Base-by-base conservation (phyloP, 805 yeast genomes). In the Saccharomycopsis schoenii region DNA sequence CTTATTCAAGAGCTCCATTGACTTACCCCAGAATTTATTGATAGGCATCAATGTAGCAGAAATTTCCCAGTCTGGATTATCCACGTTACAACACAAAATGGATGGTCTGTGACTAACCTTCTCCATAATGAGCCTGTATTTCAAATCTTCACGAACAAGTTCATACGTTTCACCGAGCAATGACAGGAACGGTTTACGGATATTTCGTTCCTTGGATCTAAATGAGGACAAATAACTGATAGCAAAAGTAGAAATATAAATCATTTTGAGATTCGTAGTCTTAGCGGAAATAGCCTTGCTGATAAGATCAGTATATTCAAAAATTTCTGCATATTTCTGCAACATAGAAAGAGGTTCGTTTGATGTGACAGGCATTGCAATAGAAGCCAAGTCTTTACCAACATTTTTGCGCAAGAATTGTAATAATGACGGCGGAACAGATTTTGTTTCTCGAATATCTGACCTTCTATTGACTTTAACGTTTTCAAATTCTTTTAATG, bases 1-100 rank as follows among this genome's bases (percentile, higher is more conserved):
- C 54, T 80, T 83, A 65, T 89, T 89, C 56, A 81, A 80, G 61
- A 94, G 75, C 70, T 94, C 98, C 8, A 89, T 84, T 34, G 92
- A 85, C 73, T 93, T 94, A 57, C 98, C 97, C 96, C 97, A 93
- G 68, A 89, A 89, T 71, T 91, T 90, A 68, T 92, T 97, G 24
- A 81, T 80, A 0, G 97, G 96, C 29, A 83, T 74, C 2, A 88
- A 80, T n/a, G 83, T 77, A 65, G 83, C 85, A 43, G 78, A 76
- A 50, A 83, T 70, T 57, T 81, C 83, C 98, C 98, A 94, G 25
- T 79, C 73, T 8, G 74, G 71, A 25, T 88, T 78, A 61, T 93
- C 97, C 4, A 83, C 88, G 70, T 83, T 85, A 24, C 86, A 76
- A 0, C 97, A 97, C 75, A 91, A 83, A 1, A 92, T 82, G 15